Conservation (phyloP, 805 yeast species). For the Candida maris region DNA sequence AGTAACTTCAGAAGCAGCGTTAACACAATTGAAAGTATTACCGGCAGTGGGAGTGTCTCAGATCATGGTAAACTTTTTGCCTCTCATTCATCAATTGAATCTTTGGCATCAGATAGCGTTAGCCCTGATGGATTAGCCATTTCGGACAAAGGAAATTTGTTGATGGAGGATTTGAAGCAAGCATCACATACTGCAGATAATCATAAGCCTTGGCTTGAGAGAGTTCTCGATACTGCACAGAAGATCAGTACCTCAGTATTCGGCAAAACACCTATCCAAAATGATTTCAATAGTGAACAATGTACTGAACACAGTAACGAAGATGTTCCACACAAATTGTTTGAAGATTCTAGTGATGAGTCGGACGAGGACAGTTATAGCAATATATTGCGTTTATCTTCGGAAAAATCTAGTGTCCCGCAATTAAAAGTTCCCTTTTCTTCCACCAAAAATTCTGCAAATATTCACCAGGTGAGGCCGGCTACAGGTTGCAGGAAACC, state of each 20-base stretch:
- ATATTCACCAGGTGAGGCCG: too few relatives aligned
- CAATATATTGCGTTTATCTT: too few relatives aligned
- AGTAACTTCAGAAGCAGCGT: conserved; percentile 18
- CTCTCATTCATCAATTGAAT: neutral
- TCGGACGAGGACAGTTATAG: conserved; percentile 4
- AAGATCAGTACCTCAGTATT: neutral
- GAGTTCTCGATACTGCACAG: neutral
- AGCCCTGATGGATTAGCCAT: neutral
- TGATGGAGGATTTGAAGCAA: neutral
- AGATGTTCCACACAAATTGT: conserved; percentile 16
- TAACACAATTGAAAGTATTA: neutral
- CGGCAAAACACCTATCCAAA: conserved; percentile 1
- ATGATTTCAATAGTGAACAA: neutral
- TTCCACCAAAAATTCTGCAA: too few relatives aligned
- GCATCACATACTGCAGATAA: neutral
- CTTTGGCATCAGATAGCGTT: neutral
- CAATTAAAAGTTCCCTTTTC: too few relatives aligned
- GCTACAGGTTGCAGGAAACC: neutral
- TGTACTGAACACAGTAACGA: conserved; percentile 2
- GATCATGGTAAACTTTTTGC: neutral
- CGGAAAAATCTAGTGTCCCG: too few relatives aligned
- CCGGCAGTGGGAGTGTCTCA: neutral
- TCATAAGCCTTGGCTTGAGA: conserved; percentile 1
- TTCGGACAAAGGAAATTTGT: neutral
- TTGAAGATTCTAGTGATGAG: conserved; percentile 30